phyloP scores from a whole-genome alignment of 805 yeast species.

The Candida ovalis region DNA sequence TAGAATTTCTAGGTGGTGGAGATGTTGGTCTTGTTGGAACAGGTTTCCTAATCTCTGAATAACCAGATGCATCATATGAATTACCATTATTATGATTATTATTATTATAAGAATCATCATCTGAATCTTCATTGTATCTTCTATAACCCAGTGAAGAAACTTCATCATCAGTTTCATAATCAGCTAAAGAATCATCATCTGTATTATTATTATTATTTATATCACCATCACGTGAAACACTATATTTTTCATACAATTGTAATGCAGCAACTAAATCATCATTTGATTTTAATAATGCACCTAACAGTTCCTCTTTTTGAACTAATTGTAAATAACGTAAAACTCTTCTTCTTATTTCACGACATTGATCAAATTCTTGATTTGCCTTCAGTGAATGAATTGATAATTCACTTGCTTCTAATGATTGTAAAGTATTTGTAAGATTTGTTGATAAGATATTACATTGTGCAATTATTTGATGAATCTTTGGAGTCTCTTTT shows the following conservation, averaged over 20 bases:
- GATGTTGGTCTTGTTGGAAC: background rate
- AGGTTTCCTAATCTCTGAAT: background rate
- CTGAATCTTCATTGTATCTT: background rate
- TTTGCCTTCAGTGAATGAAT: constrained; percentile 60
- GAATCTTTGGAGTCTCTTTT: constrained; percentile 71
- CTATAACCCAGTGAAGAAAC: constrained; percentile 8
- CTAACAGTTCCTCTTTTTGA: constrained; percentile 80
- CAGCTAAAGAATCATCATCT: constrained; percentile 38
- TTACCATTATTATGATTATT: too few relatives aligned
- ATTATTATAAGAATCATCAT: background rate
- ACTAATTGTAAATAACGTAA: constrained; percentile 80
- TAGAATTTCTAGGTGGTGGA: background rate
- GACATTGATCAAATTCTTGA: constrained; percentile 69
- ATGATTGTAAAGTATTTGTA: constrained; percentile 48
- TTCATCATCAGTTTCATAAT: constrained; percentile 33
- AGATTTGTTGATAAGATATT: constrained; percentile 70
- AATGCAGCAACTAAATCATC: constrained; percentile 81
- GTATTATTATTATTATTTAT: constrained; percentile 27
- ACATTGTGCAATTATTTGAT: constrained; percentile 66
- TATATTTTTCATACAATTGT: constrained; percentile 58
- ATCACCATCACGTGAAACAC: constrained; percentile 41
- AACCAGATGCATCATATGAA: too few relatives aligned
- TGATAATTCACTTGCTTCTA: constrained; percentile 48
- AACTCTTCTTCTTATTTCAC: constrained; percentile 71
- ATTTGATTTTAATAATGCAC: constrained; percentile 84